phyloP scores from a whole-genome alignment of 768 basidiomycete species.

The Lepiota venenata region DNA sequence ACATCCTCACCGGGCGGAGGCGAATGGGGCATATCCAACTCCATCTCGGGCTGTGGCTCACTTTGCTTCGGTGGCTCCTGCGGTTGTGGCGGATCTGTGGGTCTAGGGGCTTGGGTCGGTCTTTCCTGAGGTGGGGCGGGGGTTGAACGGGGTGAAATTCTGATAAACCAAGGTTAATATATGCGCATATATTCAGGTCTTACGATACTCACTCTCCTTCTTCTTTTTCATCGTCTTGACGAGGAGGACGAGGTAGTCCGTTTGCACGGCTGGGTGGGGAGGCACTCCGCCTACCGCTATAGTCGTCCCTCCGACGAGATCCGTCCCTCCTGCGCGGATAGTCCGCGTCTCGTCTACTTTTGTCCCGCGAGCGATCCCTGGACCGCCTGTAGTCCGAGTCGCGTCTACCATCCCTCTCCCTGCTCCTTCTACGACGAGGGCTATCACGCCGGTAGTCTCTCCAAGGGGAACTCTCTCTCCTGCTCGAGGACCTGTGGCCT shows the following conservation, averaged over 20 bases:
- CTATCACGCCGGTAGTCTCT: constrained; percentile 18
- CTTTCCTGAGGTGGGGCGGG: constrained; percentile 17
- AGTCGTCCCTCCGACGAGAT: constrained; percentile 12
- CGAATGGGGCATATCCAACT: constrained; percentile 19
- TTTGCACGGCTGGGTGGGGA: constrained; percentile 21
- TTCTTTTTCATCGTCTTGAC: constrained; percentile 62
- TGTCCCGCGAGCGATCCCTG: constrained; percentile 14
- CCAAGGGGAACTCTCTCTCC: constrained; percentile 34
- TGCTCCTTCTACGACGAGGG: constrained; percentile 30
- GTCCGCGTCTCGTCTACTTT: constrained; percentile 21
- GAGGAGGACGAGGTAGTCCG: constrained; percentile 17
- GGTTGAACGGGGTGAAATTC: constrained; percentile 61
- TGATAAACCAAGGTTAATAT: constrained; percentile 22
- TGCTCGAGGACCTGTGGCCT: constrained; percentile 25
- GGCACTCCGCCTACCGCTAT: constrained; percentile 21
- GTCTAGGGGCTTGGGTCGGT: neutral
- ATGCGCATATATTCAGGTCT: constrained; percentile 11
- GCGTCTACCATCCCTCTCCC: constrained; percentile 30
- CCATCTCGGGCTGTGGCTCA: constrained; percentile 7
- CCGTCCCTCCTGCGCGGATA: constrained; percentile 4
- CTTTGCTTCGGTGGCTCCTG: constrained; percentile 5
- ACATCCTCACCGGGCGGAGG: constrained; percentile 50
- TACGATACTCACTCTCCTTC: constrained; percentile 90
- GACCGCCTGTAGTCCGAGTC: constrained; percentile 11
- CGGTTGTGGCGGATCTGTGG: constrained; percentile 13